Conservation (phyloP, 306 rosid species). For the Echinosophora koreensis region DNA sequence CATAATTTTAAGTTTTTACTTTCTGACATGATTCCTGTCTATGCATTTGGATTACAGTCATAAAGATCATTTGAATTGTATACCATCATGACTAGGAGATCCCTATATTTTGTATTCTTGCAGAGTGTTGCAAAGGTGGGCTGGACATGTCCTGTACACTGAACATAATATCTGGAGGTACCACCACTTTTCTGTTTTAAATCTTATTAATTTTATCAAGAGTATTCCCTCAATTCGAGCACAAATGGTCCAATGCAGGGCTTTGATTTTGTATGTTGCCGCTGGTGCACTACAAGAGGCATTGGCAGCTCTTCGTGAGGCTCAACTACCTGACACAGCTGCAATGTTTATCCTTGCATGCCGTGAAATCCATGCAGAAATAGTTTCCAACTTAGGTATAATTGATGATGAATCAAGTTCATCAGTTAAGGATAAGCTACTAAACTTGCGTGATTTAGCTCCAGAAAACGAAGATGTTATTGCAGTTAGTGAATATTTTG, state of each 20-base stretch:
- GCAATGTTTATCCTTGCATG: conserved; percentile 96
- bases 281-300: conserved; percentile 98
- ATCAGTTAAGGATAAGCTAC: conserved; percentile 55
- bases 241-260: conserved; percentile 67
- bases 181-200: conserved; percentile 26
- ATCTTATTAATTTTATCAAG: conserved; percentile 13
- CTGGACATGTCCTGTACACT: conserved; percentile 67
- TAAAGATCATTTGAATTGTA: conserved; percentile 38
- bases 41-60: conserved; percentile 12
- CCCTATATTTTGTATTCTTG: conserved; percentile 45
- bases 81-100: conserved; percentile 39
- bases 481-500: conserved; percentile 82
- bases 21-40: conserved; percentile 30
- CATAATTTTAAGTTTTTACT: background rate
- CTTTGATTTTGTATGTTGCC: conserved; percentile 86
- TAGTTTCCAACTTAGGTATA: conserved; percentile 58
- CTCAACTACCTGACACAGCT: conserved; percentile 91
- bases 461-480: conserved; percentile 84
- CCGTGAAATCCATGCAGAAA: conserved; percentile 80
- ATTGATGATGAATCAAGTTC: conserved; percentile 66
- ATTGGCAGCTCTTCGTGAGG: conserved; percentile 91
- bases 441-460: conserved; percentile 70
- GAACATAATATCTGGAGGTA: conserved; percentile 99
- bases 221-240: conserved; percentile 45
- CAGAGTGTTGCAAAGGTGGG: conserved; percentile 99